Percentiles rank a stretch among this genome's conserved stretches.
phyloP scores from a whole-genome alignment of 148 eudicot genomes.

The Simmondsia chinensis region DNA sequence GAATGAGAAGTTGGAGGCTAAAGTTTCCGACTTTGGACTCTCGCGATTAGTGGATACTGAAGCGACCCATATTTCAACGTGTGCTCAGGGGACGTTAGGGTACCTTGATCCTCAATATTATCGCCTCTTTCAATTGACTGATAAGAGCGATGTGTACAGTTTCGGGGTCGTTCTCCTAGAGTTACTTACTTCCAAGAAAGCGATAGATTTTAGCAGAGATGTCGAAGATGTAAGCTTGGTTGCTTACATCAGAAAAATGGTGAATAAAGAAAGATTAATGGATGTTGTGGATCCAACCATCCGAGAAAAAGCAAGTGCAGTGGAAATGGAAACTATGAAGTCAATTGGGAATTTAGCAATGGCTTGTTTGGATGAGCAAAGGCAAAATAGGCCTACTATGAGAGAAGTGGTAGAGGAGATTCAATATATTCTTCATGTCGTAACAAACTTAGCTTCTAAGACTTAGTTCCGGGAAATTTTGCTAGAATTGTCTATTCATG shows the following conservation, averaged over 20 bases:
- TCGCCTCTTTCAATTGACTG: slow-evolving; percentile 26
- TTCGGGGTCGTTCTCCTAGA: slow-evolving; percentile 40
- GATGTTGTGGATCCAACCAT: slow-evolving; percentile 26
- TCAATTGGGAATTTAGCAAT: slow-evolving; percentile 24
- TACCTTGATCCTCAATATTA: slow-evolving; percentile 42
- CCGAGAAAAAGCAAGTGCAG: slow-evolving; percentile 15
- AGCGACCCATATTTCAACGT: slow-evolving; percentile 22
- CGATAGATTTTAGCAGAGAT: slow-evolving; percentile 32
- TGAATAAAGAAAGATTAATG: slow-evolving; percentile 21
- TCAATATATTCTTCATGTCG: slow-evolving; percentile 26
- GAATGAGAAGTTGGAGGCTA: slow-evolving; percentile 31
- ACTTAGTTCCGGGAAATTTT: no score
- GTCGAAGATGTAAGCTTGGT: slow-evolving; percentile 32
- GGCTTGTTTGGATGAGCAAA: slow-evolving; percentile 31
- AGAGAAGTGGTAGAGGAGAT: slow-evolving; percentile 41
- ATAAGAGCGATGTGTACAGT: slow-evolving; percentile 41
- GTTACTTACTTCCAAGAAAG: slow-evolving; percentile 27
- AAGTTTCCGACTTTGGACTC: slow-evolving; percentile 39
- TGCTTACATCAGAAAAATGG: slow-evolving; percentile 20
- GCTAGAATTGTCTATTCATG: no score
- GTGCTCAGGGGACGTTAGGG: slow-evolving; percentile 34
- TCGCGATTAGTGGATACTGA: slow-evolving; percentile 27
- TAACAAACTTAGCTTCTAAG: slow-evolving; percentile 17
- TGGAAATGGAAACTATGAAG: slow-evolving; percentile 32
- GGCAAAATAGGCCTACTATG: slow-evolving; percentile 39